Evolutionary conservation across 2,329 filamentous ascomycete genomes (phyloP), one percentile per base, ranked within the genome.

Genomic region (Monosporascus sp.): DNA sequence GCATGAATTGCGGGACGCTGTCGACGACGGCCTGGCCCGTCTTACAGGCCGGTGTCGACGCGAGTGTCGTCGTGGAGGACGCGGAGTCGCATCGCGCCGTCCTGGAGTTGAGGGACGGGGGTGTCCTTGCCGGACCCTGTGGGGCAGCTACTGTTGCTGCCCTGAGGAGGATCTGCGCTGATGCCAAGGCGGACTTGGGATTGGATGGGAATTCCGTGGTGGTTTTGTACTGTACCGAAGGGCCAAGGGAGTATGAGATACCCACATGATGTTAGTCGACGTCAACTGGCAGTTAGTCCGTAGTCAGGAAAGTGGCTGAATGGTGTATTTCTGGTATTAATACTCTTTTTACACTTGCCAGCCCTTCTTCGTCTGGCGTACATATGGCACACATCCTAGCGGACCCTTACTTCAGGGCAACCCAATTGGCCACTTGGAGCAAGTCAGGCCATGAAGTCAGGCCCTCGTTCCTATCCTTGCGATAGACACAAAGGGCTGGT

Each of bases 1-100:
- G 87, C 0, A 80, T 91, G 72, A 83, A 88, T 58, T 91, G 87
- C 55, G 86, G 86, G 0, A 88, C 84, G 0, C 75, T 88, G 0
- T 89, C 86, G 0, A 73, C 73, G 0, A 82, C 78, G 0, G 84
- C 86, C 0, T 92, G 86, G 84, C 74, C 81, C 0, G 63, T 82
- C 0, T 65, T 92, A 3, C 68, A 72, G 7, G 63, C 71, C 0
- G 80, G 83, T 0, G 75, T 89, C 0, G 82, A 88, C 68, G 80
- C 77, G 1, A 80, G 78, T 50, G 68, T 85, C 0, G 79, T 78
- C 0, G 76, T 91, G 0, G 81, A 78, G 0, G 86, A 89, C 57
- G 65, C 67, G 14, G 84, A 90, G 54, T 75, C 81, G 0, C 86
- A 90, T 58, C 53, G 70, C 0, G 82, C 83, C 0, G 74, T 83